These are phyloP conservation scores for Massarina eburnea DNA, from an alignment of 2,329 filamentous ascomycete genomes.

Conservation along the genomic window DNA sequence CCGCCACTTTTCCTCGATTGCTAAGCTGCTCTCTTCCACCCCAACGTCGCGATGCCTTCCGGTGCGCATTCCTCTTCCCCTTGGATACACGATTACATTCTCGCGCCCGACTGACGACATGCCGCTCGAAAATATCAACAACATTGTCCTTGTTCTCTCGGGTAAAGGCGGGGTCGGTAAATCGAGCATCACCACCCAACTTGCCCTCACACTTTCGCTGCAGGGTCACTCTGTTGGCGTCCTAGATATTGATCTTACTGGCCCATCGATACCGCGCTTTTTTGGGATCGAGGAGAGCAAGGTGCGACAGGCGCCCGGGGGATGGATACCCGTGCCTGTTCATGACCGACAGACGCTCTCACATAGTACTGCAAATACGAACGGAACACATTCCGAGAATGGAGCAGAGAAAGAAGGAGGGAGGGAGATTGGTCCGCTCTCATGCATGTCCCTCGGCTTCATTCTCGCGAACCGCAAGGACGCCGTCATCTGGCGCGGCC, in stretches of 20 bases:
- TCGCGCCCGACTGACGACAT: conserved; percentile 49
- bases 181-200: conserved; percentile 94
- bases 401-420: conserved; percentile 10
- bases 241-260: conserved; percentile 93
- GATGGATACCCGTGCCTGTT: conserved; percentile 88
- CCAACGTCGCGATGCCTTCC: conserved; percentile 20
- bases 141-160: conserved; percentile 82
- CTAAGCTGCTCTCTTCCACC: conserved; percentile 31
- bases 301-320: conserved; percentile 86
- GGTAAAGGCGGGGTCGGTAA: conserved; percentile 98
- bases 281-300: conserved; percentile 87
- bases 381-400: conserved; percentile 6
- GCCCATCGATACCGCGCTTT: conserved; percentile 93
- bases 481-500: conserved; percentile 94
- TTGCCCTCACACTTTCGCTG: conserved; percentile 84
- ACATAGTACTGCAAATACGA: conserved; percentile 9
- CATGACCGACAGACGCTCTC: conserved; percentile 58
- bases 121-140: conserved; percentile 71
- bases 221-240: conserved; percentile 89
- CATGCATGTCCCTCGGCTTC: conserved; percentile 93
- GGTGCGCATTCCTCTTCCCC: conserved; percentile 1
- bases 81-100: neutral
- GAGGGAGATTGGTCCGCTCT: conserved; percentile 61
- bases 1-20: conserved; percentile 34
- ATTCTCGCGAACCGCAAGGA: conserved; percentile 80